Percentiles rank a stretch among this genome's conserved stretches.
phyloP scores from a whole-genome alignment of 768 basidiomycete genomes.

The Candolleomyces eurysporus region DNA sequence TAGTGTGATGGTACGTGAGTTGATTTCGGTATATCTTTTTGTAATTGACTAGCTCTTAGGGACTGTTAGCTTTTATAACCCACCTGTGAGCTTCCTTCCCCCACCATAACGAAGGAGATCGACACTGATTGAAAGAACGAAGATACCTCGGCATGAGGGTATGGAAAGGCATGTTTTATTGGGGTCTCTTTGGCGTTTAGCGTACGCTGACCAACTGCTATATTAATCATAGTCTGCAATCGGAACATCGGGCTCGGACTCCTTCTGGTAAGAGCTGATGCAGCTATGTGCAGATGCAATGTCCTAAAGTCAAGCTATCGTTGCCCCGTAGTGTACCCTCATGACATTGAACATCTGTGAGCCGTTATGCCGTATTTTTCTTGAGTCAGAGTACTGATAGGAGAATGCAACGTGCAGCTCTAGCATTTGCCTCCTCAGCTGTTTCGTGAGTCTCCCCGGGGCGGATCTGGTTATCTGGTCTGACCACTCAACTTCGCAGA shows the following conservation, averaged over 20 bases:
- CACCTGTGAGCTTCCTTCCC: slow-evolving; percentile 5
- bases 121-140: not conserved
- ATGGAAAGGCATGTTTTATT: slow-evolving; percentile 10
- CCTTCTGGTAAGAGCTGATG: slow-evolving; percentile 1
- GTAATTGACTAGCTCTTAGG: not conserved
- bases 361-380: not conserved
- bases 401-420: not conserved
- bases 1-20: not conserved
- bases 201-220: not conserved
- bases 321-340: not conserved
- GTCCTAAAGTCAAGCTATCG: not conserved
- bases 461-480: not conserved
- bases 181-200: not conserved
- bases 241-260: slow-evolving; percentile 10
- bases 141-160: slow-evolving; percentile 17
- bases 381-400: not conserved
- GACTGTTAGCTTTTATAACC: slow-evolving; percentile 11
- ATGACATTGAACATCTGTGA: not conserved
- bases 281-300: not conserved
- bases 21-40: not conserved
- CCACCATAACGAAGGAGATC: not conserved
- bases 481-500: not conserved
- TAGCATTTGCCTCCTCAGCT: slow-evolving; percentile 3
- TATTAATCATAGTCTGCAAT: slow-evolving; percentile 10
- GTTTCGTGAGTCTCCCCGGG: slow-evolving; percentile 4